phyloP scores from a whole-genome alignment of 768 basidiomycete species.

The Lactarius deliciosus region DNA sequence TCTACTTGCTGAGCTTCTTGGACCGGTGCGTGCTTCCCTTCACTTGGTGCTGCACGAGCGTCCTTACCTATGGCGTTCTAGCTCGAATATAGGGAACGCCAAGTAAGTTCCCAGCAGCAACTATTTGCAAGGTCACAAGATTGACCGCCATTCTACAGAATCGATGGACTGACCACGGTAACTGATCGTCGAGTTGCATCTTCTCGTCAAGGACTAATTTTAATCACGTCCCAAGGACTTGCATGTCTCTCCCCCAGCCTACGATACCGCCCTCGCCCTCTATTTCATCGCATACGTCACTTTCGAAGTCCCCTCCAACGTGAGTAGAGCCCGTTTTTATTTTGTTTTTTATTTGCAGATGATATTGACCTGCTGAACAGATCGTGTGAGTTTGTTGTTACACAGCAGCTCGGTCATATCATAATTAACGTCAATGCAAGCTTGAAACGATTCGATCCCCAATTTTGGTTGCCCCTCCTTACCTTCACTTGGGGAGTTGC shows the following conservation, averaged over 20 bases:
- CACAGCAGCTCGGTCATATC: background rate
- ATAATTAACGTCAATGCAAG: constrained; percentile 34
- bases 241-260: constrained; percentile 48
- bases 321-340: constrained; percentile 33
- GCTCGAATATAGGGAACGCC: constrained; percentile 43
- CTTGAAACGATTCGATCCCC: constrained; percentile 59
- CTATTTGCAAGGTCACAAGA: background rate
- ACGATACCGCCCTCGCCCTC: constrained; percentile 57
- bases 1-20: constrained; percentile 45
- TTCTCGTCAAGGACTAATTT: background rate
- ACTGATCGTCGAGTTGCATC: background rate
- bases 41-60: background rate
- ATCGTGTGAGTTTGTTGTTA: constrained; percentile 39
- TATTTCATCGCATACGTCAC: constrained; percentile 61
- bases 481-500: constrained; percentile 59
- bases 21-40: constrained; percentile 36
- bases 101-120: constrained; percentile 32
- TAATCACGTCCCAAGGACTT: constrained; percentile 44
- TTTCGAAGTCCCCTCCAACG: constrained; percentile 63
- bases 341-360: background rate
- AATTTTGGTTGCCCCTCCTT: constrained; percentile 58
- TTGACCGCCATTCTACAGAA: constrained; percentile 36
- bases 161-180: constrained; percentile 46
- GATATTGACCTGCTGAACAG: constrained; percentile 31
- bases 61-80: background rate